Conservation (phyloP, 2,329 filamentous ascomycete species). For the Diplocarpon rosae region DNA sequence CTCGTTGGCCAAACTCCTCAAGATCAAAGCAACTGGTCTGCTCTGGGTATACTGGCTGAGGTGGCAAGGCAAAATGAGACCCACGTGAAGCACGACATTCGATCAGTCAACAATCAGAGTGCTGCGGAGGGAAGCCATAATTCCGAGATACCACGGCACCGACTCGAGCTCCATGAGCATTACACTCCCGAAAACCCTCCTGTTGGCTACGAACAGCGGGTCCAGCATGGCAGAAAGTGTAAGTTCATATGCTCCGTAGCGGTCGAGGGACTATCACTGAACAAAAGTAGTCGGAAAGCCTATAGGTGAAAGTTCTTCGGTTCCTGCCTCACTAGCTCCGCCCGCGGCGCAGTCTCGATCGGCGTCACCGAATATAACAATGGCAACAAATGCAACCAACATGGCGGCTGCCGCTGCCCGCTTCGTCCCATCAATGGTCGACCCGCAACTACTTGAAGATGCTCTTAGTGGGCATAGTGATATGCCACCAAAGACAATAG, state of each 20-base stretch:
- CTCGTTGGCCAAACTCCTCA: slow-evolving; percentile 31
- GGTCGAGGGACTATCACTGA: no score
- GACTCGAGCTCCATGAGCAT: slow-evolving; percentile 46
- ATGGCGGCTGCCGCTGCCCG: slow-evolving; percentile 21
- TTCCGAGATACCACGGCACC: slow-evolving; percentile 18
- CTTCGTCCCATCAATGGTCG: slow-evolving; percentile 27
- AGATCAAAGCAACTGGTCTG: slow-evolving; percentile 57
- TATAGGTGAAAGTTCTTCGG: slow-evolving; percentile 13
- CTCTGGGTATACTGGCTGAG: slow-evolving; percentile 77
- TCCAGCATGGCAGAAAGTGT: slow-evolving; percentile 31
- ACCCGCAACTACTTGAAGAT: slow-evolving; percentile 26
- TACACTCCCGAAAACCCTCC: slow-evolving; percentile 47
- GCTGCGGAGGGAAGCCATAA: slow-evolving; percentile 18
- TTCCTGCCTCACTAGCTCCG: slow-evolving; percentile 8
- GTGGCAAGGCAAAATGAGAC: slow-evolving; percentile 72
- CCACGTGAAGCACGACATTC: slow-evolving; percentile 46
- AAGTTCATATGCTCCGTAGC: slow-evolving; percentile 16
- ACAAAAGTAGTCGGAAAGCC: background rate
- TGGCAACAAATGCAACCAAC: slow-evolving; percentile 22
- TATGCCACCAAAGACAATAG: slow-evolving; percentile 13
- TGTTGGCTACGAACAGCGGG: slow-evolving; percentile 35
- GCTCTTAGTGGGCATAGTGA: slow-evolving; percentile 14
- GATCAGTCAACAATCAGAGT: slow-evolving; percentile 37
- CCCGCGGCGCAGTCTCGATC: slow-evolving; percentile 18
- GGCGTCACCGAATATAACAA: slow-evolving; percentile 21